Evolutionary conservation across 1,284 basidiomycete genomes (phyloP), one percentile per base, ranked within the genome.

Genomic region (Trichosporon sp.): DNA sequence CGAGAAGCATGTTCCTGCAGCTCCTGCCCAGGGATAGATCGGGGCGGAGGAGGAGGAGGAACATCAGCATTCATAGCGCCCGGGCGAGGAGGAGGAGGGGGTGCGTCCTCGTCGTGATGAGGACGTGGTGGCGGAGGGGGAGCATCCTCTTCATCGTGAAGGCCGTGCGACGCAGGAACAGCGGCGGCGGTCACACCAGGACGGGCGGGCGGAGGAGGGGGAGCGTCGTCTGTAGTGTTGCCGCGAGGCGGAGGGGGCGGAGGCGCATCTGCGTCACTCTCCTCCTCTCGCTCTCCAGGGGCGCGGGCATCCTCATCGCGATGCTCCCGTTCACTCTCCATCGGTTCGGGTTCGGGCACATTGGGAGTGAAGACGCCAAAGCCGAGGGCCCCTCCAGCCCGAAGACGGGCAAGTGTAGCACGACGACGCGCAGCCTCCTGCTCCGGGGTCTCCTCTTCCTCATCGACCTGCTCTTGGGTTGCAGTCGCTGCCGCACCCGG

Each of bases 371-470:
- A 80, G 70, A 81, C 74, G 5, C 79, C 78, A 19, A 79, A 77
- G 3, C 78, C 77, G 1, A 80, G 68, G 1, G 76, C 71, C 4
- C 79, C 79, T 9, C 78, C 78, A 11, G 78, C 79, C 56, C 75
- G 69, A 21, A 81, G 65, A 54, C 79, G 69, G 6, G 79, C 79
- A 6, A 81, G 68, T 1, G 76, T 78, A 0, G 76, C 77, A 25
- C 80, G 63, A 23, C 76, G 66, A 46, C 75, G 68, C 1, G 77
- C 76, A 19, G 78, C 76, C 49, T 78, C 77, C 52, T 78, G 75
- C 44, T 80, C 80, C 0, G 78, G 72, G 27, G 75, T 75, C 62
- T 80, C 78, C 11, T 79, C 77, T 8, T 58, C 65, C 11, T 61
- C 59, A 16, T 62, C 56, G n/a, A 56, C 62, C 1, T 32, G 34